These are phyloP conservation scores for Grosmannia huntii DNA, from an alignment of 2,329 filamentous ascomycete species.

Conservation along the genomic window DNA sequence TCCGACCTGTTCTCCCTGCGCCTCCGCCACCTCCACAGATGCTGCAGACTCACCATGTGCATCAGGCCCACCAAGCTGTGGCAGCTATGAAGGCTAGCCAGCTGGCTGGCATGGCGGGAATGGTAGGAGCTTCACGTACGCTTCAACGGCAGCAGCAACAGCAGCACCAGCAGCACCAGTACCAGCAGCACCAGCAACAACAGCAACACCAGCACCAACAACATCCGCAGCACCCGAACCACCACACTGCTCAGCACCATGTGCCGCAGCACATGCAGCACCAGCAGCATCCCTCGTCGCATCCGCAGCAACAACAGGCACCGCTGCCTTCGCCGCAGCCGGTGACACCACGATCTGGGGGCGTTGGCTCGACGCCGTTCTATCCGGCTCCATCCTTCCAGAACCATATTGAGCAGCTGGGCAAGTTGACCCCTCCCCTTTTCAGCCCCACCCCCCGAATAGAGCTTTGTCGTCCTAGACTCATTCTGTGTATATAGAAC, in stretches of 20 bases:
- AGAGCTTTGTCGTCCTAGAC: constrained; percentile 55
- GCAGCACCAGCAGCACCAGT: constrained; percentile 6
- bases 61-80: constrained; percentile 4
- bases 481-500: constrained; percentile 65
- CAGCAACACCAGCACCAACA: constrained; percentile 18
- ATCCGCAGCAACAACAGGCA: constrained; percentile 16
- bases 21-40: constrained; percentile 13
- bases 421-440: constrained; percentile 55
- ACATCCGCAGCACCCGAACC: constrained; percentile 18
- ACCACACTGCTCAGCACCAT: constrained; percentile 3
- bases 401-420: constrained; percentile 89
- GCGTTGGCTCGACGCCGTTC: constrained; percentile 39
- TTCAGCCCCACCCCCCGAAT: constrained; percentile 27
- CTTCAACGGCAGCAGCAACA: constrained; percentile 9
- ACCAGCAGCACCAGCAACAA: constrained; percentile 12
- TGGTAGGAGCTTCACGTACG: constrained; percentile 5
- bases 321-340: constrained; percentile 12
- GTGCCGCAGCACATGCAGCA: constrained; percentile 6
- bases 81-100: constrained; percentile 25
- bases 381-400: constrained; percentile 77
- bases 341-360: constrained; percentile 15
- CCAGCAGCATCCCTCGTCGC: background rate
- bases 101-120: constrained; percentile 10
- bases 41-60: background rate
- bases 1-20: constrained; percentile 24